These are phyloP conservation scores for Thermoascus crustaceus DNA, from an alignment of 2,329 filamentous ascomycete species.

Conservation along the genomic window DNA sequence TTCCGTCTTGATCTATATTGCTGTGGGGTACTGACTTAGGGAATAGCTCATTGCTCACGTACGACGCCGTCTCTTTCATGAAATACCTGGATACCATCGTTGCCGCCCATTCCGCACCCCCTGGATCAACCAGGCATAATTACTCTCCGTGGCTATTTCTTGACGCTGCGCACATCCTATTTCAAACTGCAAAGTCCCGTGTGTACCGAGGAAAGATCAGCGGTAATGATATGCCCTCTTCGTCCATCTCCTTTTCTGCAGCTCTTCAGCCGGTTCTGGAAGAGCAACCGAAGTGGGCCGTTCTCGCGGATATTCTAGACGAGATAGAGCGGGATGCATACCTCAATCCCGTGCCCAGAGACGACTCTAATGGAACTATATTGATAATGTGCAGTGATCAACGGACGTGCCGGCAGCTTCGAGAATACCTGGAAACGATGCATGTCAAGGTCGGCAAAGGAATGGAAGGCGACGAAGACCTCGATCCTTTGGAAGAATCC, in stretches of 20 bases:
- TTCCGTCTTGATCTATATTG: background rate
- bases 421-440: slow-evolving; percentile 89
- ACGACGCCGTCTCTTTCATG: slow-evolving; percentile 85
- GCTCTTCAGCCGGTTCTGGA: slow-evolving; percentile 75
- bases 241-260: slow-evolving; percentile 45
- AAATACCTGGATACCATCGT: slow-evolving; percentile 92
- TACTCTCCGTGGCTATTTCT: slow-evolving; percentile 95
- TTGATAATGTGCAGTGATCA: slow-evolving; percentile 93
- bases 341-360: slow-evolving; percentile 65
- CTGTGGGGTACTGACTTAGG: slow-evolving; percentile 9
- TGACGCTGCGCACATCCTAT: slow-evolving; percentile 89
- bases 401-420: slow-evolving; percentile 75
- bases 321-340: slow-evolving; percentile 90
- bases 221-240: slow-evolving; percentile 44
- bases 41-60: slow-evolving; percentile 59
- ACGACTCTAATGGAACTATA: slow-evolving; percentile 85
- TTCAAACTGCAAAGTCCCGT: slow-evolving; percentile 77
- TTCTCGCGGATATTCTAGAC: slow-evolving; percentile 81
- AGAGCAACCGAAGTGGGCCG: slow-evolving; percentile 87
- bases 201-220: slow-evolving; percentile 72
- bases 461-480: slow-evolving; percentile 36
- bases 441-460: slow-evolving; percentile 50
- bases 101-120: slow-evolving; percentile 78
- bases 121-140: slow-evolving; percentile 76
- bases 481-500: slow-evolving; percentile 43